Conservation (phyloP, 2,329 filamentous ascomycete genomes). For the Diaporthe citriasiana region DNA sequence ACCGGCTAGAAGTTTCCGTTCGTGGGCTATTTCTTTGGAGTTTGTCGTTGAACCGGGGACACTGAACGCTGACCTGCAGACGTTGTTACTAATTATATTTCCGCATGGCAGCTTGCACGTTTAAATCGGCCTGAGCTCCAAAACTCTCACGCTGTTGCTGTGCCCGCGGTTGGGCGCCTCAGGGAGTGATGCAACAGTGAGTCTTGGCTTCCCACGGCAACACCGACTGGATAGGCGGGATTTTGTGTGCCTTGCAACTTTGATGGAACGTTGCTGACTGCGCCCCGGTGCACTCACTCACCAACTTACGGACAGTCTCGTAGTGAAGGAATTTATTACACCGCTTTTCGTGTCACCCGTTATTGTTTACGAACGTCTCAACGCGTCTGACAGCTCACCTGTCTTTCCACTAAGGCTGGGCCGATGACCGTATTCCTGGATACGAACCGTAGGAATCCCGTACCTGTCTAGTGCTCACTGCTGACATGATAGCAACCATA, state of each 20-base stretch:
- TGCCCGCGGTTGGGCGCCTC: too few species aligned
- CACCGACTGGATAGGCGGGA: not conserved
- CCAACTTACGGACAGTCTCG: not conserved
- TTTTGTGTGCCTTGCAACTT: not conserved
- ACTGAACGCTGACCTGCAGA: too few species aligned
- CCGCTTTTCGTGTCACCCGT: not conserved
- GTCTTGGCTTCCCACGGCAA: not conserved
- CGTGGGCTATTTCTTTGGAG: too few species aligned
- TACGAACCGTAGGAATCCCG: conserved; percentile 9
- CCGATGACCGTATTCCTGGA: conserved; percentile 12
- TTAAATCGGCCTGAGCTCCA: too few species aligned
- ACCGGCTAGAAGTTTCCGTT: too few species aligned
- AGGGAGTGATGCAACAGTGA: too few species aligned
- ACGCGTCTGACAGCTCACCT: not conserved
- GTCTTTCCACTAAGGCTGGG: too few species aligned
- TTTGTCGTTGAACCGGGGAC: too few species aligned
- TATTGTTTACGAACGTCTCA: not conserved
- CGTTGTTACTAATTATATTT: too few species aligned
- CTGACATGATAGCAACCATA: not conserved
- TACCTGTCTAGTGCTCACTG: conserved; percentile 17
- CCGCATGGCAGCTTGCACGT: too few species aligned
- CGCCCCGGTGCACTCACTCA: not conserved
- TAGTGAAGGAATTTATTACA: not conserved
- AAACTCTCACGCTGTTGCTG: too few species aligned
- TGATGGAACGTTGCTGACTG: conserved; percentile 8